These are phyloP conservation scores for Rhododendron simsii DNA, from an alignment of 148 eudicot species.

Conservation along the genomic window DNA sequence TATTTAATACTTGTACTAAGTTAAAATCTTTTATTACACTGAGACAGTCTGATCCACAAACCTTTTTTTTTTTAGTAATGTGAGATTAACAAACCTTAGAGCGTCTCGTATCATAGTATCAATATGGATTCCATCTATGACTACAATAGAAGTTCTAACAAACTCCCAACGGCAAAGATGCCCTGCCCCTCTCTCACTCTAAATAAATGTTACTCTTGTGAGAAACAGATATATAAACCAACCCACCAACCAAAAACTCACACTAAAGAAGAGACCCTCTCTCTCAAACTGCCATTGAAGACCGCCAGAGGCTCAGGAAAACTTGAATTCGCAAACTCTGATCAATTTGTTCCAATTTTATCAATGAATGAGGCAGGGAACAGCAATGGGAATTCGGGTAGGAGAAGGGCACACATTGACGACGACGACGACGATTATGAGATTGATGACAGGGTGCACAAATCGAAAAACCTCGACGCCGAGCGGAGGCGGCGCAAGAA, in stretches of 20 bases:
- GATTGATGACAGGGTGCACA: constrained; percentile 25
- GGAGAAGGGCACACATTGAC: constrained; percentile 3
- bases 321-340: constrained; percentile 13
- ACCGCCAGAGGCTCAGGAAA: background rate
- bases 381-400: constrained; percentile 13
- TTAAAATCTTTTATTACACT: no score
- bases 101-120: no score
- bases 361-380: constrained; percentile 18
- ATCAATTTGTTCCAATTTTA: constrained; percentile 10
- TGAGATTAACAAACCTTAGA: no score
- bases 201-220: constrained; percentile 18
- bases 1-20: no score
- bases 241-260: background rate
- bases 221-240: constrained; percentile 17
- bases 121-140: no score
- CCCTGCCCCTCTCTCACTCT: background rate
- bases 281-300: background rate
- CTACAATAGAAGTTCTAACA: constrained; percentile 12
- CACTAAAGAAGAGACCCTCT: background rate
- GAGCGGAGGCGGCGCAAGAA: constrained; percentile 72
- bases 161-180: constrained; percentile 17
- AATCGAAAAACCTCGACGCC: constrained; percentile 72
- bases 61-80: no score
- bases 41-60: no score
- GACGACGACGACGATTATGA: constrained; percentile 15